Evolutionary conservation across 495 filamentous ascomycete genomes (phyloP).

Genomic region (Podospora tetraspora): DNA sequence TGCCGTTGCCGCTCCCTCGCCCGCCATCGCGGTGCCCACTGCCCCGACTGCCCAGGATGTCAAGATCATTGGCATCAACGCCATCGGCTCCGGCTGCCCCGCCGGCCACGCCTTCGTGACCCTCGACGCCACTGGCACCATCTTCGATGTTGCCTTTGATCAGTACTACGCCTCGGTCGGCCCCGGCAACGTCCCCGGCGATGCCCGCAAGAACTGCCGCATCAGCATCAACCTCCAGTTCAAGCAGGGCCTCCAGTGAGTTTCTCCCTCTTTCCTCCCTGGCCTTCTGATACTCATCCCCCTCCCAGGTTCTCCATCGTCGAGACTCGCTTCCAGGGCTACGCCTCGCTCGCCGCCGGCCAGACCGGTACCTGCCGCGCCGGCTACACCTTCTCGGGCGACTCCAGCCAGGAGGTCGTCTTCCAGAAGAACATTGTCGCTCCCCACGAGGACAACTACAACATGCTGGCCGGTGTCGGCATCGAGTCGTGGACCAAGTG

Average conservation of each 20-base stretch:
- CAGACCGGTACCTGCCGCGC: conserved; percentile 26
- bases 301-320: conserved; percentile 29
- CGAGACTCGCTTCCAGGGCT: conserved; percentile 35
- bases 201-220: conserved; percentile 45
- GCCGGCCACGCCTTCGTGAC: conserved; percentile 29
- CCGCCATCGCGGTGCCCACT: conserved; percentile 7
- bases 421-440: conserved; percentile 33
- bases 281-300: not conserved
- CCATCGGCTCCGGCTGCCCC: conserved; percentile 31
- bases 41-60: conserved; percentile 11
- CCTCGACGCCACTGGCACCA: conserved; percentile 31
- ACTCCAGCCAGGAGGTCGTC: conserved; percentile 28
- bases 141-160: conserved; percentile 46
- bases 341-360: conserved; percentile 22
- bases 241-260: conserved; percentile 40
- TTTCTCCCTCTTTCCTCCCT: conserved; percentile 9
- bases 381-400: conserved; percentile 29
- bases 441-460: conserved; percentile 32
- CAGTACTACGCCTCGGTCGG: conserved; percentile 43
- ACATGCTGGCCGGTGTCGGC: conserved; percentile 29
- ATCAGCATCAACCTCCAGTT: conserved; percentile 42
- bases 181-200: conserved; percentile 31
- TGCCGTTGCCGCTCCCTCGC: conserved; percentile 16
- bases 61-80: conserved; percentile 28
- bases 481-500: conserved; percentile 30